Base-by-base conservation (phyloP, 2,329 filamentous ascomycete genomes). In the Exophiala lecanii-corni region DNA sequence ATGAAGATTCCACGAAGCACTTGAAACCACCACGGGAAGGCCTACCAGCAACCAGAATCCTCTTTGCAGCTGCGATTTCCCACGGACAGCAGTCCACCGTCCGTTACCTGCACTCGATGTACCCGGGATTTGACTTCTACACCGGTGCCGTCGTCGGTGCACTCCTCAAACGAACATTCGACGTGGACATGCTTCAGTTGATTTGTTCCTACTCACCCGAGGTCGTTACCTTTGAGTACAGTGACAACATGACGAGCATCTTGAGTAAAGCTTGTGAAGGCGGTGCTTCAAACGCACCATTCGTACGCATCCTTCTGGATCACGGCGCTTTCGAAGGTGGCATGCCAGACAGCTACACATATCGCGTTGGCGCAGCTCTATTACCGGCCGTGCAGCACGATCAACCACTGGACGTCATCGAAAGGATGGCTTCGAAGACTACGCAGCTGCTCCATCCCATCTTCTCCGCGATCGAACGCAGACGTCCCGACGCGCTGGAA, bases 401-500 rank as follows among this genome's bases (percentile, higher is more conserved):
- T 16, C 36, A 25, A 4, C 36, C 36, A n/a, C 12, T 38, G 36
- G 21, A 26, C 21, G 19, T 38, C 12, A 23, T 38, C 36, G 19
- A 28, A 26, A 38, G 21, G 21, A 38, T 38, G 36, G 36, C 36
- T 23, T 26, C 36, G 4, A 2, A 26, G 21, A 38, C 36, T 25
- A 15, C 36, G n/a, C 21, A 26, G 19, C 36, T 38, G 21, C 30
- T 26, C 36, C 30, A 25, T 26, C 36, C 36, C 12, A 38, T 38
- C 21, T 38, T 17, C 18, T 3, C 36, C 17, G 36, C 36, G 17
- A 38, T 38, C 36, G 19, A 38, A 16, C 36, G 21, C 36, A 26
- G 36, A 38, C 18, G 21, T 16, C 19, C 36, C 12, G 36, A 38
- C 36, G 36, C 36, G 20, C 36, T 38, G 36, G 36, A 38, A 26